phyloP scores from a whole-genome alignment of 2,329 filamentous ascomycete species.

The Arthrobotrys megalospora region DNA sequence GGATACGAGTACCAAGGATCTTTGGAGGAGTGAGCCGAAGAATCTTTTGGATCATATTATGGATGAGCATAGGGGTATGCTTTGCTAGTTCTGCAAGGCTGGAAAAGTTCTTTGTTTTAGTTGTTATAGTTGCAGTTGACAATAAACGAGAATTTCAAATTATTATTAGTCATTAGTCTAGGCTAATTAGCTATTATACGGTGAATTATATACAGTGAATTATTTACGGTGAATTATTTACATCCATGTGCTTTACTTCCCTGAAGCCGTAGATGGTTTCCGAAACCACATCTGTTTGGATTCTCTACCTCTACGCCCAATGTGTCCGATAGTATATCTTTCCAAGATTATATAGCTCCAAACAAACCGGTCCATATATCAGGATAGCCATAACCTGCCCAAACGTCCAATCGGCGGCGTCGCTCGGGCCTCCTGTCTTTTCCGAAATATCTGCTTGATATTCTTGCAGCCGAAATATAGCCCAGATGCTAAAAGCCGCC shows the following conservation, averaged over 20 bases:
- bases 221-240: no score
- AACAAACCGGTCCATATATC: constrained; percentile 37
- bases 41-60: constrained; percentile 23
- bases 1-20: neutral
- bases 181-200: neutral
- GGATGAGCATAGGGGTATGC: constrained; percentile 13
- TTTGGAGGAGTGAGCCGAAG: neutral
- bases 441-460: constrained; percentile 33
- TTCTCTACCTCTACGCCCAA: neutral
- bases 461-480: constrained; percentile 24
- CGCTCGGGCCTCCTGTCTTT: neutral
- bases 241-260: no score
- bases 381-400: constrained; percentile 43
- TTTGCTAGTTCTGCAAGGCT: neutral
- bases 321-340: constrained; percentile 8
- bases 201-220: neutral
- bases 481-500: constrained; percentile 20
- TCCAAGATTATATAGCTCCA: constrained; percentile 25
- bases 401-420: constrained; percentile 23
- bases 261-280: no score
- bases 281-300: neutral
- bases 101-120: no score
- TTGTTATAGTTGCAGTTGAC: no score
- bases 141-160: no score
- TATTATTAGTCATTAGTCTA: no score